Base-by-base conservation (phyloP, 192 early-diverging fungal genomes). In the Backusella australiensis region DNA sequence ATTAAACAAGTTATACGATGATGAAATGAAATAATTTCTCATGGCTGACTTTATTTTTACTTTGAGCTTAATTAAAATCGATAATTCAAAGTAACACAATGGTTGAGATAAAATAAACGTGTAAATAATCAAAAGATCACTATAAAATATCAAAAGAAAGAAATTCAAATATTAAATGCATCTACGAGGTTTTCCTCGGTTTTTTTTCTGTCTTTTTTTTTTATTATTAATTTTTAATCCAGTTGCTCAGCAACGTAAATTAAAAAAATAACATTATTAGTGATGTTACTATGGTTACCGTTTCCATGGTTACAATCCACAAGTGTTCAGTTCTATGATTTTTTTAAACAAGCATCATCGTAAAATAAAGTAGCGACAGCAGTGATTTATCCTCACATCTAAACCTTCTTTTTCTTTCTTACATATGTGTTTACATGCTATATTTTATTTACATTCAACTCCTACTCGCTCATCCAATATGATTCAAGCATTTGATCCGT, bases 21-120 rank as follows among this genome's bases (percentile, higher is more conserved):
- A 23, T 56, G 23, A 3, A 56, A 56, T 56, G 23, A 56, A 23
- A 63, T 49, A 49, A 49, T 49, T 63, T 63, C 56, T 29, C 56
- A 63, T 63, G 56, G 56, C 56, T 63, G 56, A 63, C 56, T 63
- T 63, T 63, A 63, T 63, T 63, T 63, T 63, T 63, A 32, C 26
- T 14, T 29, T 3, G 11, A 63, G 56, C 56, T 63, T 63, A 63
- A 63, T 63, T 63, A 63, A 63, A 12, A 63, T 29, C 23, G 9
- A 63, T 29, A 12, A 63, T 29, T 63, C 26, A 11, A 14, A 29
- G 56, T 63, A 29, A 4, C 23, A 63, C 56, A 63, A 63, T 29
- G 26, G 23, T 63, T 12, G 56, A 63, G 23, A 63, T 63, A 63
- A 63, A 59, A 26, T 23, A 63, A 63, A 63, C 56, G 56, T 63